phyloP scores from a whole-genome alignment of 2,329 filamentous ascomycete genomes.

The Colletotrichum costaricense region DNA sequence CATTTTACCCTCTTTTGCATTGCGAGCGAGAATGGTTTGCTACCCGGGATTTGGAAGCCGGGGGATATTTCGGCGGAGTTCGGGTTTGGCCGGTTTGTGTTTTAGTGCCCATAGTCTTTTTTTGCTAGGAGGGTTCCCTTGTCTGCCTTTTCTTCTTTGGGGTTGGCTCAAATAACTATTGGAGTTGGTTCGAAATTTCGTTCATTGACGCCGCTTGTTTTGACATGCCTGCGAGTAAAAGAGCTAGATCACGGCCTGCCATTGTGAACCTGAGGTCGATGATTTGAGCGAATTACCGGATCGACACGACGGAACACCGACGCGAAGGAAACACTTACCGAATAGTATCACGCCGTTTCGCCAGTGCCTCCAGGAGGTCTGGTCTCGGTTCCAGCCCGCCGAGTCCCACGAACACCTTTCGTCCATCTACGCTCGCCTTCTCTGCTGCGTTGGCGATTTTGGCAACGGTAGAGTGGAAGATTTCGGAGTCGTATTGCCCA shows the following conservation, averaged over 20 bases:
- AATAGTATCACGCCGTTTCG: slow-evolving; percentile 1
- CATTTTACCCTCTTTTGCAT: slow-evolving; percentile 3
- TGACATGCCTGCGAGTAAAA: slow-evolving; percentile 17
- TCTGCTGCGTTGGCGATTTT: slow-evolving; percentile 17
- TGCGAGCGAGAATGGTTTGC: slow-evolving; percentile 5
- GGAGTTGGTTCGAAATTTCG: slow-evolving; percentile 12
- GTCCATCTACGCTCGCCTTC: slow-evolving; percentile 15
- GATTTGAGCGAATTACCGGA: accelerated
- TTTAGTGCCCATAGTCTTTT: background rate
- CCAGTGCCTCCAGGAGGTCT: slow-evolving; percentile 13
- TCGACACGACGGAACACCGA: background rate
- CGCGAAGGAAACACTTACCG: background rate
- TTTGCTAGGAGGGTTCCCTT: background rate
- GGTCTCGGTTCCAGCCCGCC: slow-evolving; percentile 24
- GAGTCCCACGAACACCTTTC: slow-evolving; percentile 16
- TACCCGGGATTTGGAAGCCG: background rate
- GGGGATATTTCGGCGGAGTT: background rate
- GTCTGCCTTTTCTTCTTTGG: background rate
- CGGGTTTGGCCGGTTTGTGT: background rate
- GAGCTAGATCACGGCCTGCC: slow-evolving; percentile 18
- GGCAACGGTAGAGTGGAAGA: slow-evolving; percentile 6
- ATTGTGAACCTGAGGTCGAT: slow-evolving; percentile 3
- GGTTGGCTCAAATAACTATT: background rate
- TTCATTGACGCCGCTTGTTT: slow-evolving; percentile 24
- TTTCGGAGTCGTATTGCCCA: slow-evolving; percentile 12